These are phyloP conservation scores for Apiospora phragmitis DNA, from an alignment of 2,329 filamentous ascomycete species.

Conservation along the genomic window DNA sequence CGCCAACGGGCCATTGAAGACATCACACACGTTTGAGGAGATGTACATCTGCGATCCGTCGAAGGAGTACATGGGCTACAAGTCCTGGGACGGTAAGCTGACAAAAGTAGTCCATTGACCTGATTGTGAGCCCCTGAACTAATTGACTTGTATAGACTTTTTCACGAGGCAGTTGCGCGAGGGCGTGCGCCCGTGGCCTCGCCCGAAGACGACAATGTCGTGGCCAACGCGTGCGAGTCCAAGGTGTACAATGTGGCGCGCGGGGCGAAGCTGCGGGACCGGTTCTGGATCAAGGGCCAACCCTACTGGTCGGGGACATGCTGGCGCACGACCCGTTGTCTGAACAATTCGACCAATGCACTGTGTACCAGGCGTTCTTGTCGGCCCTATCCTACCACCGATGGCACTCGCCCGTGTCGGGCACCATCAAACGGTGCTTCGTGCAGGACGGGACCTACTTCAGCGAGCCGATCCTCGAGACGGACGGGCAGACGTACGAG, in stretches of 20 bases:
- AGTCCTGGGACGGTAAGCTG: slow-evolving; percentile 56
- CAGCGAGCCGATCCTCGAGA: slow-evolving; percentile 53
- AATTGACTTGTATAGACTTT: slow-evolving; percentile 39
- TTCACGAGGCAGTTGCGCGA: slow-evolving; percentile 54
- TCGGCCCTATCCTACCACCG: slow-evolving; percentile 61
- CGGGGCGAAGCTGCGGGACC: slow-evolving; percentile 46
- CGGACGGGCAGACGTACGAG: slow-evolving; percentile 20
- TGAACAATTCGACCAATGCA: slow-evolving; percentile 52
- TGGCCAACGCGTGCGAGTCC: slow-evolving; percentile 59
- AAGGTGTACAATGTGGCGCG: slow-evolving; percentile 42
- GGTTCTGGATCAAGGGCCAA: slow-evolving; percentile 62
- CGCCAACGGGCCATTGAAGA: slow-evolving; percentile 46
- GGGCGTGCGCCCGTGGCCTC: slow-evolving; percentile 46
- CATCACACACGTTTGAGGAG: slow-evolving; percentile 53
- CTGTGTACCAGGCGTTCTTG: slow-evolving; percentile 62
- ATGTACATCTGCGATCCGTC: slow-evolving; percentile 61
- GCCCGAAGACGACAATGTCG: slow-evolving; percentile 48
- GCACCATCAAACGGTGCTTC: slow-evolving; percentile 51
- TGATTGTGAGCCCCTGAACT: not conserved
- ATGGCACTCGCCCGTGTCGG: slow-evolving; percentile 61
- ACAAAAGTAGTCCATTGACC: too few species aligned
- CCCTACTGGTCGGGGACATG: slow-evolving; percentile 57
- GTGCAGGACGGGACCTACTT: slow-evolving; percentile 59
- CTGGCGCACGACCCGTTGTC: slow-evolving; percentile 46
- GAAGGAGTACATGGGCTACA: slow-evolving; percentile 54